Evolutionary conservation across 495 filamentous ascomycete genomes (phyloP).

Genomic region (Aspergillus wentii): DNA sequence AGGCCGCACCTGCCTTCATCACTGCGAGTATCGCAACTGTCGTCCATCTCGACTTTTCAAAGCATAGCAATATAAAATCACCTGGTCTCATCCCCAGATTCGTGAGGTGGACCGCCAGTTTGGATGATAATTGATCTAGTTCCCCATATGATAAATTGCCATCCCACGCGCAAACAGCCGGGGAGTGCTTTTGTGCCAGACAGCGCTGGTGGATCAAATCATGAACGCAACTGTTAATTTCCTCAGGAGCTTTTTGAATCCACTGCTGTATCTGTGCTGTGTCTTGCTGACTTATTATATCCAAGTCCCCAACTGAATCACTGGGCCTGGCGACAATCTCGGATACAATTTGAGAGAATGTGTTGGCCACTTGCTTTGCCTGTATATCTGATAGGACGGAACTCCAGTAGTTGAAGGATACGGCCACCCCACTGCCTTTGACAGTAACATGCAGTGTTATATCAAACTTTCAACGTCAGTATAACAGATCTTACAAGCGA

Average conservation of each 20-base stretch:
- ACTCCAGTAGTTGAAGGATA: neutral
- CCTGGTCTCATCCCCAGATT: conserved; percentile 28
- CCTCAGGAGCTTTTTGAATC: too few relatives aligned
- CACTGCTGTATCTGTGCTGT: too few relatives aligned
- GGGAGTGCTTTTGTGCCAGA: too few relatives aligned
- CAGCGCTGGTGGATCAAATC: too few relatives aligned
- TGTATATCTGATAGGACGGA: neutral
- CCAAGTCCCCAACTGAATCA: too few relatives aligned
- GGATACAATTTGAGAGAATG: neutral
- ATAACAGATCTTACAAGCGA: neutral
- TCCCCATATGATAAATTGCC: conserved; percentile 15
- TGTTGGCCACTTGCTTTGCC: neutral
- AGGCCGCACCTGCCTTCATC: conserved; percentile 17
- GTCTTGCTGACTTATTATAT: too few relatives aligned
- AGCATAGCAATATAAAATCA: conserved; percentile 38
- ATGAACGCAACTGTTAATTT: too few relatives aligned
- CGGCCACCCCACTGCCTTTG: neutral
- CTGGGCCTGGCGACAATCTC: too few relatives aligned
- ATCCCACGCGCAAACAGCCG: conserved; percentile 19
- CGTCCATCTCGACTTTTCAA: conserved; percentile 38
- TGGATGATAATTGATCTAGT: conserved; percentile 31
- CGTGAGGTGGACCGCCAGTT: conserved; percentile 26
- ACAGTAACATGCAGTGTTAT: neutral
- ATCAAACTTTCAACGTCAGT: neutral
- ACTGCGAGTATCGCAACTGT: conserved; percentile 20